phyloP scores from a whole-genome alignment of 352 stramenopile species.

The Pythium rishiriense region DNA sequence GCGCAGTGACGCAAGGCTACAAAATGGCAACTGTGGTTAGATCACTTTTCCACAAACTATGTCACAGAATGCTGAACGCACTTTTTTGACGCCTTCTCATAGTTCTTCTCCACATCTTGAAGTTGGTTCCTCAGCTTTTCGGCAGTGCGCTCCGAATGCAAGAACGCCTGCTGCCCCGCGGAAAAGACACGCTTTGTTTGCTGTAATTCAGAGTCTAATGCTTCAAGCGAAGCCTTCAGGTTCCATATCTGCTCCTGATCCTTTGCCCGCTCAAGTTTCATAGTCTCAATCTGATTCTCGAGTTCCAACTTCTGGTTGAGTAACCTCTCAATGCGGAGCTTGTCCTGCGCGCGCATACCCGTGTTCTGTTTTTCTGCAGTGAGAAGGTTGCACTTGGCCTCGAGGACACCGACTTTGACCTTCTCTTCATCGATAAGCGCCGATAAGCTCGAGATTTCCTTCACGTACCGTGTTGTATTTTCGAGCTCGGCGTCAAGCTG shows the following conservation, averaged over 20 bases:
- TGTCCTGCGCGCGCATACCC: slow-evolving; percentile 77
- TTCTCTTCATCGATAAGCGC: slow-evolving; percentile 57
- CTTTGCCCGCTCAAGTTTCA: slow-evolving; percentile 55
- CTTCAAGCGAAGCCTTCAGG: slow-evolving; percentile 59
- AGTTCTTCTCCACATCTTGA: slow-evolving; percentile 74
- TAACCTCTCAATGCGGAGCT: slow-evolving; percentile 72
- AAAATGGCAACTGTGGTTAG: neutral
- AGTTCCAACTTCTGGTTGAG: slow-evolving; percentile 82
- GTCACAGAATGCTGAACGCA: slow-evolving; percentile 16
- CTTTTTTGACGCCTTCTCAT: slow-evolving; percentile 75
- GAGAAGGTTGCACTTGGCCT: slow-evolving; percentile 69
- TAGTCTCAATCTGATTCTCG: slow-evolving; percentile 54
- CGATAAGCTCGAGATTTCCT: slow-evolving; percentile 42
- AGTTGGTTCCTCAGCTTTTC: slow-evolving; percentile 71
- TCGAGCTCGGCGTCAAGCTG: slow-evolving; percentile 65
- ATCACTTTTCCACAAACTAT: neutral
- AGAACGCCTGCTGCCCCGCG: slow-evolving; percentile 70
- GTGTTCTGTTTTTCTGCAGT: slow-evolving; percentile 73
- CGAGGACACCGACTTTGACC: slow-evolving; percentile 57
- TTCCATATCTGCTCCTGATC: slow-evolving; percentile 78
- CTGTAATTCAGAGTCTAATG: slow-evolving; percentile 75
- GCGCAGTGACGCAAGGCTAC: slow-evolving; percentile 58
- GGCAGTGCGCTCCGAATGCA: slow-evolving; percentile 65
- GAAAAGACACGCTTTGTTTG: slow-evolving; percentile 81
- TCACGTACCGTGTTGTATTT: slow-evolving; percentile 32